Evolutionary conservation across 208 protist genomes (phyloP).

Genomic region (Angomonas desouzai): DNA sequence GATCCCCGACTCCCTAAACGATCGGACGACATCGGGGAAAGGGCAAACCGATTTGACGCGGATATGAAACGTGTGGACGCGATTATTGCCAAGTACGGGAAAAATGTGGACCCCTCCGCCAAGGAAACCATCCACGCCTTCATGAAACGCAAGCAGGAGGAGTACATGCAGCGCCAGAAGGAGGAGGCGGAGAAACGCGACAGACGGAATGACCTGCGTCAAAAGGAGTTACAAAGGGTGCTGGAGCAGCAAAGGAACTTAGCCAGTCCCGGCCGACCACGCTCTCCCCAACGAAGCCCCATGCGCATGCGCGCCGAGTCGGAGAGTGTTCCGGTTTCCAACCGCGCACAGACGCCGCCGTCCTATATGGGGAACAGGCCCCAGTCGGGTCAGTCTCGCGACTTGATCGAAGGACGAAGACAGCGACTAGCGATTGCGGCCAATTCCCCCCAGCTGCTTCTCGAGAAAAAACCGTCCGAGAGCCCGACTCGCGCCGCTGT

Average conservation of each 20-base stretch:
- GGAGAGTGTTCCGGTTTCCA: background rate
- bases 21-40: slow-evolving; percentile 10
- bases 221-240: slow-evolving; percentile 59
- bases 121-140: slow-evolving; percentile 86
- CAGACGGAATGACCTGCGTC: slow-evolving; percentile 47
- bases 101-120: slow-evolving; percentile 58
- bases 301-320: slow-evolving; percentile 6
- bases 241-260: slow-evolving; percentile 51
- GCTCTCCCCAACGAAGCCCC: slow-evolving; percentile 9
- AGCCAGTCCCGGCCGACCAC: slow-evolving; percentile 18
- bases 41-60: slow-evolving; percentile 31
- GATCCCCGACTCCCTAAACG: slow-evolving; percentile 6
- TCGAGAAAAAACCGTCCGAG: background rate
- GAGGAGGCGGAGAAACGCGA: slow-evolving; percentile 45
- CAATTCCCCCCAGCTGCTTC: background rate
- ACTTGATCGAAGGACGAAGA: background rate
- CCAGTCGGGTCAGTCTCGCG: slow-evolving; percentile 3
- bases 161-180: slow-evolving; percentile 63
- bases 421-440: background rate
- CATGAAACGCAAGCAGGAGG: slow-evolving; percentile 86
- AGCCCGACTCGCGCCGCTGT: background rate
- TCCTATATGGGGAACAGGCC: background rate
- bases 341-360: background rate
- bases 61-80: slow-evolving; percentile 77
- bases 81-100: slow-evolving; percentile 76